Percentiles rank a stretch among this genome's conserved stretches.
Conservation (phyloP, 352 stramenopile genomes). For the Phytophthora litchii region DNA sequence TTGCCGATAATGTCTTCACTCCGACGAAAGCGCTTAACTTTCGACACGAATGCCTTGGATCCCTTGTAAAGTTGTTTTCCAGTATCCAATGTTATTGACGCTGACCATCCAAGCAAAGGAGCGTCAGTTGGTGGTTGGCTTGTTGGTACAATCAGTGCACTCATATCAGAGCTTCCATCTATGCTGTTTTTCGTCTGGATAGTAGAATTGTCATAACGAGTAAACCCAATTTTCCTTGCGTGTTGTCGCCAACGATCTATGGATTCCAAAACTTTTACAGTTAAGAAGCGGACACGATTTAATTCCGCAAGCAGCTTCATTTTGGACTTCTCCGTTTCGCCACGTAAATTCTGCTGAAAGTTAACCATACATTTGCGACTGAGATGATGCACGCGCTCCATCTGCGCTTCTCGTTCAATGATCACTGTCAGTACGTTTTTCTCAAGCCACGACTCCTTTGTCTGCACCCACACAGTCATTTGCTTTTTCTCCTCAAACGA, state of each 20-base stretch:
- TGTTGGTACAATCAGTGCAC: neutral
- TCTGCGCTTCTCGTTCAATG: conserved; percentile 63
- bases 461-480: conserved; percentile 67
- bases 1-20: conserved; percentile 58
- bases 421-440: conserved; percentile 59
- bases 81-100: conserved; percentile 70
- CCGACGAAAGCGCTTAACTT: conserved; percentile 75
- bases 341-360: conserved; percentile 70
- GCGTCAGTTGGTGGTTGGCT: conserved; percentile 18
- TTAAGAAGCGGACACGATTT: conserved; percentile 65
- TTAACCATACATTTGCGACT: conserved; percentile 61
- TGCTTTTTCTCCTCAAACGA: conserved; percentile 61
- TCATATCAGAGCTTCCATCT: too few species aligned
- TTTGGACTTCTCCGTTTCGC: conserved; percentile 45
- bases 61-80: conserved; percentile 70
- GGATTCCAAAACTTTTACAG: conserved; percentile 67
- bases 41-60: conserved; percentile 72
- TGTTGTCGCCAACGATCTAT: conserved; percentile 71
- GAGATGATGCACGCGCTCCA: conserved; percentile 43
- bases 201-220: conserved; percentile 35
- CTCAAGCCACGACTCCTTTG: conserved; percentile 70
- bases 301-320: conserved; percentile 53
- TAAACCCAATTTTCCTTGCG: conserved; percentile 56
- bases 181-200: conserved; percentile 3
- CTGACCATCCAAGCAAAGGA: conserved; percentile 61